Conservation (phyloP, 169 alveolate genomes). For the Plasmodium knowlesi region DNA sequence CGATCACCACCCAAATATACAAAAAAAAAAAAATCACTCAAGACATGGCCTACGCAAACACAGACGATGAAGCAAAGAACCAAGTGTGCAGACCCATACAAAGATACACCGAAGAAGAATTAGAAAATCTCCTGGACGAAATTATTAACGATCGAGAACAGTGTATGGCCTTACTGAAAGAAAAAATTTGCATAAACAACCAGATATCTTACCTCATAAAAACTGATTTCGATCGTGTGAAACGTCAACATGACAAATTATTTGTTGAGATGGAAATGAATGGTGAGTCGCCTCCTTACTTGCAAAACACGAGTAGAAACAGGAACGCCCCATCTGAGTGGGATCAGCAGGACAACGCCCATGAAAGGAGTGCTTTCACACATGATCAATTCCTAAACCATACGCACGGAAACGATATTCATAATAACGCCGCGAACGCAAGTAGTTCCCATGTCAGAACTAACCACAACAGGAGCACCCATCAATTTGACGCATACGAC, state of each 20-base stretch:
- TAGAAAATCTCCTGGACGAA: slow-evolving; percentile 28
- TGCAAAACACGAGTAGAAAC: not conserved
- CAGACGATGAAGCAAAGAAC: not conserved
- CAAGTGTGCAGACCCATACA: not conserved
- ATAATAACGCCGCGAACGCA: not conserved
- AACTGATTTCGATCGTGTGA: slow-evolving; percentile 81
- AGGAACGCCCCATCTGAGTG: not conserved
- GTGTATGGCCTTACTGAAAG: slow-evolving; percentile 78
- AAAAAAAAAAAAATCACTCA: not conserved
- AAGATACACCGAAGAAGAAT: slow-evolving; percentile 15
- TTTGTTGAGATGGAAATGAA: slow-evolving; percentile 83
- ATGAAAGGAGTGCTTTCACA: not conserved
- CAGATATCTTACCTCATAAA: slow-evolving; percentile 82
- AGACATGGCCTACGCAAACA: not conserved
- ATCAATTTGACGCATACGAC: slow-evolving; percentile 13
- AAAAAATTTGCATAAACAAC: slow-evolving; percentile 82
- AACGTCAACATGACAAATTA: slow-evolving; percentile 78
- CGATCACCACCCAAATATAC: not conserved
- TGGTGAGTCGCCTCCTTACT: slow-evolving; percentile 80
- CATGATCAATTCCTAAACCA: not conserved
- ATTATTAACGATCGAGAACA: slow-evolving; percentile 75
- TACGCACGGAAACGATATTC: too few species aligned
- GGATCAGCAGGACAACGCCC: not conserved
- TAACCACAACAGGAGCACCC: not conserved
- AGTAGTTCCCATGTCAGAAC: not conserved